Evolutionary conservation across 495 filamentous ascomycete species (phyloP), one percentile per base, ranked within the genome.

Genomic region (Delitschia confertaspora): DNA sequence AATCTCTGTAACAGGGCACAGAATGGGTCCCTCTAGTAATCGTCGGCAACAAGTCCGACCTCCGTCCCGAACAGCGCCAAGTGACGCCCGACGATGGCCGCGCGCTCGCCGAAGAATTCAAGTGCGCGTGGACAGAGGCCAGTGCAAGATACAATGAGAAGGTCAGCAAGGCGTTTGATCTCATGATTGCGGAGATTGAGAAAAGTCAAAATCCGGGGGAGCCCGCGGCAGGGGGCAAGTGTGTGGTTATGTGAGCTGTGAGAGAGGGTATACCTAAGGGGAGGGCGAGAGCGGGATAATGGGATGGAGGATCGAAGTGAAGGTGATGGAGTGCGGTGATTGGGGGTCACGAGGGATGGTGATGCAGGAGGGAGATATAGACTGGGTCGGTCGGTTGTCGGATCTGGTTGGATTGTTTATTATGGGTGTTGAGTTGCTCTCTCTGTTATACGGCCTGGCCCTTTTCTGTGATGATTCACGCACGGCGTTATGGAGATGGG

Each of bases 41-140:
- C 36, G 89, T 99, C 16, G 91, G 86, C 49, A 99, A 99, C 68
- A 99, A 99, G 69, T 85, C 78, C 53, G 91, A 99, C 63, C 74
- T 99, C 33, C 84, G 88, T 41, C 73, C 82, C 17, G 88, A 95
- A 60, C 89, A 95, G 61, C 82, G 89, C 38, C 88, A 96, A 62
- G 89, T 99, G 45, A 76, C 80, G 14, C 60, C 75, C 21, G 88
- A 95, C 37, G 82, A 93, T 48, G 91, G 89, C 47, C 78, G 76
- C 43, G 76, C 78, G 46, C 66, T 95, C 36, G 78, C 79, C 11
- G 81, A 89, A 38, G 81, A 93, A 60, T 84, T 89, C 67, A 80
- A 83, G 45, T 96, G 91, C 67, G 86, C 79, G 4, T 95, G 85
- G 71, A 95, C 88, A 14, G 91, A 99, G 66, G 88, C 89, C 27